phyloP scores from a whole-genome alignment of 169 alveolate species.

The Cryptosporidium meleagridis region DNA sequence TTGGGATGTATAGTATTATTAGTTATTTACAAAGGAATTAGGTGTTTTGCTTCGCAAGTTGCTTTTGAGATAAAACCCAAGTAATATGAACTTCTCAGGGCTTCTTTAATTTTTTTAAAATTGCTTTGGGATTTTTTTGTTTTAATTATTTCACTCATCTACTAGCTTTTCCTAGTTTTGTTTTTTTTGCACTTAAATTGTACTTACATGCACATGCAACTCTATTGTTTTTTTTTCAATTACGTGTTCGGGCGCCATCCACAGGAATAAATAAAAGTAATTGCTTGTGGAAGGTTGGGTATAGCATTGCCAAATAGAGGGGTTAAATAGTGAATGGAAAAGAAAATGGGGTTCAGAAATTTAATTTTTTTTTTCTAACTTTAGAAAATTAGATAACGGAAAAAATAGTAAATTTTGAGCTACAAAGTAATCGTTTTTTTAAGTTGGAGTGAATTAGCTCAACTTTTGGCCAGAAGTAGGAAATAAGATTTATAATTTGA shows the following conservation, averaged over 20 bases:
- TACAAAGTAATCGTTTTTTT: no score
- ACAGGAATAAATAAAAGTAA: background rate
- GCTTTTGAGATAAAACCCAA: background rate
- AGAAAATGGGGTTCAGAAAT: background rate
- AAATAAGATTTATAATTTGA: background rate
- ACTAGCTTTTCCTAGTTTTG: background rate
- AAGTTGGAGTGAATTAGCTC: background rate
- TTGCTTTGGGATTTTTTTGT: background rate
- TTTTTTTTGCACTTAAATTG: no score
- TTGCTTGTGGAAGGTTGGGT: background rate
- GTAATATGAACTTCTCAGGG: background rate
- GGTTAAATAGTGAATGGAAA: background rate
- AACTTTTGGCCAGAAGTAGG: no score
- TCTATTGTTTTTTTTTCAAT: background rate
- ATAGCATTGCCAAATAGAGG: background rate
- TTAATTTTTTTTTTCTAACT: background rate
- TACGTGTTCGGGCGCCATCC: slow-evolving; percentile 7
- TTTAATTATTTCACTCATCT: background rate
- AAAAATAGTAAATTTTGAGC: background rate
- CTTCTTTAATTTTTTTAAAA: background rate
- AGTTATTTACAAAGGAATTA: background rate
- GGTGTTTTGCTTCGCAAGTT: background rate
- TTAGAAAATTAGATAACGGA: no score
- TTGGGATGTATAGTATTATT: background rate
- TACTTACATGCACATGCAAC: background rate